phyloP scores from a whole-genome alignment of 805 yeast genomes.

The Komagataella ulmi region DNA sequence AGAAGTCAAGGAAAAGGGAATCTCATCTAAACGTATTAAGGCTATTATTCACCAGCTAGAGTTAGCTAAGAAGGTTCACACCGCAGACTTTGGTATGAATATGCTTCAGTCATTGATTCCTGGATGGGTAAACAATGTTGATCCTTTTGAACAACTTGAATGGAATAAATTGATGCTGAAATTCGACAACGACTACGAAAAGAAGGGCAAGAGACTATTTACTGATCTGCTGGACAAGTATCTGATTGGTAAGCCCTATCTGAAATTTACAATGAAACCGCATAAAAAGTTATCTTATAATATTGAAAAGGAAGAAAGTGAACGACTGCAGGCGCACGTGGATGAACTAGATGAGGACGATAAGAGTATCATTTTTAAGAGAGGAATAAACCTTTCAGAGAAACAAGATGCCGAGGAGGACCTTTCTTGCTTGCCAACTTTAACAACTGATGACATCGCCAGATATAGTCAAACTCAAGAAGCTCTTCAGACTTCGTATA shows the following conservation, averaged over 20 bases:
- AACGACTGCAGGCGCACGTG: conserved; percentile 31
- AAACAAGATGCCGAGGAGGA: conserved; percentile 64
- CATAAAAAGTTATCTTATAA: conserved; percentile 35
- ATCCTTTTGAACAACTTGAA: conserved; percentile 56
- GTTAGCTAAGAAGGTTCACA: conserved; percentile 70
- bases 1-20: conserved; percentile 27
- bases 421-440: conserved; percentile 66
- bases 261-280: conserved; percentile 72
- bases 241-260: conserved; percentile 39
- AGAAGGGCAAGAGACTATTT: conserved; percentile 43
- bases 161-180: conserved; percentile 45
- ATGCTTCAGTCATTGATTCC: conserved; percentile 65
- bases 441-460: conserved; percentile 63
- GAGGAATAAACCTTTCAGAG: conserved; percentile 46
- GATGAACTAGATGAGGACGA: conserved; percentile 38
- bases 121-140: conserved; percentile 73
- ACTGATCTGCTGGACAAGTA: conserved; percentile 41
- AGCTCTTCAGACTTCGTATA: not conserved
- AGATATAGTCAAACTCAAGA: conserved; percentile 21
- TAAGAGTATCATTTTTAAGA: conserved; percentile 36
- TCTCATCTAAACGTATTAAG: conserved; percentile 50
- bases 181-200: conserved; percentile 49
- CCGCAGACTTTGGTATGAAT: conserved; percentile 80
- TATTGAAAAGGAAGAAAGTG: conserved; percentile 41
- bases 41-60: conserved; percentile 87